These are phyloP conservation scores for Chondrus crispus DNA, from an alignment of 23 red algal genomes.

Conservation along the genomic window DNA sequence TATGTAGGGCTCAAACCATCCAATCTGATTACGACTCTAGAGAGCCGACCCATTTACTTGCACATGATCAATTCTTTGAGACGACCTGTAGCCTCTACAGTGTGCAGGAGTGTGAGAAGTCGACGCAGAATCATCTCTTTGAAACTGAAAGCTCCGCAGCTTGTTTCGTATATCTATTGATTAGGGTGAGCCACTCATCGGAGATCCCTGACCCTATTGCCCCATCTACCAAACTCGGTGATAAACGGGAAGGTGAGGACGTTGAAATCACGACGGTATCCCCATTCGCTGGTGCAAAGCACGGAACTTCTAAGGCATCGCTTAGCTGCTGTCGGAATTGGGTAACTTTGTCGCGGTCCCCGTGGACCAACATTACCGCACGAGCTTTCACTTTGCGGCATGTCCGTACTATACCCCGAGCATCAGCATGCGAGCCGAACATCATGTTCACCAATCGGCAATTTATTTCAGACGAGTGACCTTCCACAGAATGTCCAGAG, in stretches of 20 bases:
- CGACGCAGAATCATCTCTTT: no score
- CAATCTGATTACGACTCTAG: no score
- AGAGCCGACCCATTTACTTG: no score
- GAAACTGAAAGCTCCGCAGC: not conserved
- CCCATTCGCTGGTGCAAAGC: slow-evolving; percentile 37
- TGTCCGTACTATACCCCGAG: slow-evolving; percentile 45
- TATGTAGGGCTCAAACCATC: no score
- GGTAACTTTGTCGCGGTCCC: slow-evolving; percentile 19
- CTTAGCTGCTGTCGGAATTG: slow-evolving; percentile 36
- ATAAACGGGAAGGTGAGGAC: no score
- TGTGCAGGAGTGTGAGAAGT: no score
- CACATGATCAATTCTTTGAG: no score
- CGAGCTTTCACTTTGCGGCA: slow-evolving; percentile 29
- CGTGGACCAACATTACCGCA: slow-evolving; percentile 62
- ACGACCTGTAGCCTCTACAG: no score
- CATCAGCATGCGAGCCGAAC: slow-evolving; percentile 50
- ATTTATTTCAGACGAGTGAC: not conserved
- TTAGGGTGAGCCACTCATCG: not conserved
- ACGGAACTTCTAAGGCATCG: not conserved
- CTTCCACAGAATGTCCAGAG: not conserved
- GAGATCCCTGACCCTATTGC: no score
- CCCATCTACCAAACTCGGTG: no score
- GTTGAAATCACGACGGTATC: slow-evolving; percentile 1
- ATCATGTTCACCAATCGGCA: slow-evolving; percentile 54
- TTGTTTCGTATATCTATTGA: not conserved